Evolutionary conservation across 2,329 filamentous ascomycete species (phyloP).

Genomic region (Penicillium sp.): DNA sequence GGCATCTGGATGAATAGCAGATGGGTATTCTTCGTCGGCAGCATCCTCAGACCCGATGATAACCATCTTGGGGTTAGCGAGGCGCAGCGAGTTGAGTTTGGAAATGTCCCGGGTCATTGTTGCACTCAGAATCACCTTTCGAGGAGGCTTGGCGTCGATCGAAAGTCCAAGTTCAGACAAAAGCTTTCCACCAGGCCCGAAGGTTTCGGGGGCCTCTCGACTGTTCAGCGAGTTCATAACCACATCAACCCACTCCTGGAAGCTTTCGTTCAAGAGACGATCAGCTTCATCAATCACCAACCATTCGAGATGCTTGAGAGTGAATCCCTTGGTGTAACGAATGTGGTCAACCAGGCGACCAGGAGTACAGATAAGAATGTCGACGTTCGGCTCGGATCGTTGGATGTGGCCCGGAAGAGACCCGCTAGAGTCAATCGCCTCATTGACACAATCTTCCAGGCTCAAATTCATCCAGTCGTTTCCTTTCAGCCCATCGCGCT

Average conservation of each 20-base stretch:
- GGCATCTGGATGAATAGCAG: slow-evolving; percentile 20
- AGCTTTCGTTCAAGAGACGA: slow-evolving; percentile 80
- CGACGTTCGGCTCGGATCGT: slow-evolving; percentile 63
- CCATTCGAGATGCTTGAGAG: slow-evolving; percentile 70
- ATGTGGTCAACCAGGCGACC: slow-evolving; percentile 88
- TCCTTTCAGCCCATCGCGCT: slow-evolving; percentile 36
- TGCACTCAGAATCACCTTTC: slow-evolving; percentile 80
- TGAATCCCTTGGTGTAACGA: slow-evolving; percentile 72
- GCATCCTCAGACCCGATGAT: slow-evolving; percentile 54
- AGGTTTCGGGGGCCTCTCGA: slow-evolving; percentile 44
- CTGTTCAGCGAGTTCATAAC: slow-evolving; percentile 54
- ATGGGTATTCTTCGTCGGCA: slow-evolving; percentile 15
- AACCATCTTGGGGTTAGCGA: slow-evolving; percentile 66
- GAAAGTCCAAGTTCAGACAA: slow-evolving; percentile 32
- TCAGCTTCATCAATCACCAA: slow-evolving; percentile 90
- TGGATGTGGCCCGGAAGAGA: slow-evolving; percentile 54
- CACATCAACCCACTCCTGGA: slow-evolving; percentile 76
- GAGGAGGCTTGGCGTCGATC: slow-evolving; percentile 43
- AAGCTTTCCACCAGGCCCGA: slow-evolving; percentile 34
- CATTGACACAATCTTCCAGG: slow-evolving; percentile 39
- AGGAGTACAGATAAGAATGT: slow-evolving; percentile 83
- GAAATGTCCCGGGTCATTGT: slow-evolving; percentile 84
- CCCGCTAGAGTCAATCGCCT: slow-evolving; percentile 33
- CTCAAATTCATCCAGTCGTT: slow-evolving; percentile 43
- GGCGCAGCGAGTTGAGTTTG: slow-evolving; percentile 62